Conservation (phyloP, 257 asterid genomes). For the Cynanchum wilfordii region DNA sequence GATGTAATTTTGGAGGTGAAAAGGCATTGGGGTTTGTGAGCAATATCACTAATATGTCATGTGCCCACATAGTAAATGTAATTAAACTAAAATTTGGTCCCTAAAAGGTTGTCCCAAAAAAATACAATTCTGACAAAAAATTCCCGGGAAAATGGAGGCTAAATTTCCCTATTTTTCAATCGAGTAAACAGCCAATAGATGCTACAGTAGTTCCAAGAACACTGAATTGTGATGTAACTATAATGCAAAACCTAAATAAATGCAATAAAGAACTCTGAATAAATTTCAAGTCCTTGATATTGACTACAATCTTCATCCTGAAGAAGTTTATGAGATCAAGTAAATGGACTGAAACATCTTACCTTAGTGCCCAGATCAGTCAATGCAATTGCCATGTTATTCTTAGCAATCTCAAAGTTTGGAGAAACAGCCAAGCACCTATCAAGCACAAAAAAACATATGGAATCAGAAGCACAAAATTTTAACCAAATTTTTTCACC, state of each 20-base stretch:
- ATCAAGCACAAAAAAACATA: constrained; percentile 19
- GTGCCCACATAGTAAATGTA: no score
- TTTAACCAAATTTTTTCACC: not conserved
- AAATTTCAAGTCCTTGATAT: not conserved
- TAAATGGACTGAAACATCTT: constrained; percentile 3
- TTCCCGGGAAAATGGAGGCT: no score
- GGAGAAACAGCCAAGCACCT: constrained; percentile 98
- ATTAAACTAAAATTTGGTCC: no score
- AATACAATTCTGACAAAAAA: no score
- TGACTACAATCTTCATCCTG: not conserved
- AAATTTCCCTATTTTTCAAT: not conserved
- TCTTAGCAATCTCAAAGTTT: constrained; percentile 97
- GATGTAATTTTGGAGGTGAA: no score
- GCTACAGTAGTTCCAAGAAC: not conserved
- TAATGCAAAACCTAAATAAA: not conserved
- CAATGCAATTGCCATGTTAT: constrained; percentile 98
- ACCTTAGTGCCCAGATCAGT: constrained; percentile 99
- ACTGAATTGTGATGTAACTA: not conserved
- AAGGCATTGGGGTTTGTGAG: no score
- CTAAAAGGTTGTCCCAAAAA: no score
- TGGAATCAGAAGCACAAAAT: constrained; percentile 21
- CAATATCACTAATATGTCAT: no score
- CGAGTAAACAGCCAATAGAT: not conserved
- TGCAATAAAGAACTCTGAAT: not conserved
- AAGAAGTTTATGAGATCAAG: constrained; percentile 14